Base-by-base conservation (phyloP, 2,329 filamentous ascomycete genomes). In the Ascochyta fabae region DNA sequence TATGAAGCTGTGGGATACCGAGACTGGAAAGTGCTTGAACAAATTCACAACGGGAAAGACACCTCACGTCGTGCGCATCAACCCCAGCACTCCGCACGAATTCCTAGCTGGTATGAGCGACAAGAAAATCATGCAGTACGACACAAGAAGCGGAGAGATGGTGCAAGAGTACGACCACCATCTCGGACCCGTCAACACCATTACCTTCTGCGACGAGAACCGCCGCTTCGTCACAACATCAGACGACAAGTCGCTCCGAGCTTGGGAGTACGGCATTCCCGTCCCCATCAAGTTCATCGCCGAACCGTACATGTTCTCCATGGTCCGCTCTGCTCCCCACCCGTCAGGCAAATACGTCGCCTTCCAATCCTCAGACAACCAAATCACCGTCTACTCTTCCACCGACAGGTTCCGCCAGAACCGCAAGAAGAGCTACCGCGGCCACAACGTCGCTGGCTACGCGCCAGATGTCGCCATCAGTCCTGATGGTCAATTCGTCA, bases 101-200 rank as follows among this genome's bases (percentile, higher is more conserved):
- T 99, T 99, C 77, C 79, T 99, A 52, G 93, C 92, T 1, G 95
- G 95, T 69, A 96, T 98, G 91, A 95, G 91, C 34, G 94, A 99
- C 77, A 99, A 99, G 82, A 97, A 97, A 81, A 99, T 99, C 66
- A 84, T 99, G 38, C 95, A 99, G 73, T 99, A 96, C 77, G 95
- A 99, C 76, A 93, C 88, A 2, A 86, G 96, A 26, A 87, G 88
- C 6, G 86, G 86, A 64, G 87, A 96, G 68, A 84, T 95, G 55
- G 90, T 96, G 12, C 96, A 99, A 73, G 95, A 98, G 80, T 99
- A 99, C 78, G 94, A 99, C 72, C 95, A 99, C 76, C 95, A 99
- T 75, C 81, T 99, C 59, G 95, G 92, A n/a, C 92, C 95, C 23
- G 89, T 99, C 80, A 99, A 99, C 79, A 98, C 95, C 9, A 91